Percentiles rank a stretch among this genome's conserved stretches.
These are phyloP conservation scores for Aspergillus candidus DNA, from an alignment of 2,329 filamentous ascomycete genomes.

Conservation along the genomic window DNA sequence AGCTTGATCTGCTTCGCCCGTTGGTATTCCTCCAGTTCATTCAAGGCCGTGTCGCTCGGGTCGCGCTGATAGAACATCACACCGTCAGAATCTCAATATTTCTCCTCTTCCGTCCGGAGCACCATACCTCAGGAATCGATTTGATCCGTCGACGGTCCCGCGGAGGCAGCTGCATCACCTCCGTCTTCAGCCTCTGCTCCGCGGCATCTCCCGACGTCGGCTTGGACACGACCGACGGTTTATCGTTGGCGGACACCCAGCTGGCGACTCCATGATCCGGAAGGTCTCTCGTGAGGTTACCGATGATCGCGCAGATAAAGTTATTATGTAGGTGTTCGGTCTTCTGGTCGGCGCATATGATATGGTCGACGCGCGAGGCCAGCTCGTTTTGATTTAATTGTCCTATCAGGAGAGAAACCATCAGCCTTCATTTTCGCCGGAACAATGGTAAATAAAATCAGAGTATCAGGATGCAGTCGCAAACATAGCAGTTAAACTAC, in stretches of 20 bases:
- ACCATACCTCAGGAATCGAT: conserved; percentile 45
- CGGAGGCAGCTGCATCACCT: conserved; percentile 58
- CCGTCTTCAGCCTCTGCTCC: conserved; percentile 57
- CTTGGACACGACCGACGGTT: conserved; percentile 44
- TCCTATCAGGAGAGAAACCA: conserved; percentile 33
- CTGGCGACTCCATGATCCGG: conserved; percentile 58
- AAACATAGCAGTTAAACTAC: conserved; percentile 1
- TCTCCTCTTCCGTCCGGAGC: background rate
- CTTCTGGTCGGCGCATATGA: conserved; percentile 48
- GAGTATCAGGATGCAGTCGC: background rate
- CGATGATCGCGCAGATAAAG: conserved; percentile 53
- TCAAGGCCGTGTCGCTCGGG: conserved; percentile 24
- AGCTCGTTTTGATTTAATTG: conserved; percentile 58
- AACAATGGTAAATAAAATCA: background rate
- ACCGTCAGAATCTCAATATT: conserved; percentile 6
- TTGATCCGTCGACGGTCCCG: conserved; percentile 56
- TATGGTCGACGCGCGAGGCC: conserved; percentile 49
- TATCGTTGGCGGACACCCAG: conserved; percentile 58
- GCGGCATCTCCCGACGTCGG: conserved; percentile 53
- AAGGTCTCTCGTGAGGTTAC: conserved; percentile 54
- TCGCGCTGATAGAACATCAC: conserved; percentile 27
- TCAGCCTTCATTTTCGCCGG: conserved; percentile 9
- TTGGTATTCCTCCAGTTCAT: conserved; percentile 40
- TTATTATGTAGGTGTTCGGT: conserved; percentile 58
- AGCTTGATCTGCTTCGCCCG: conserved; percentile 45